Base-by-base conservation (phyloP, 345 rosid species). In the Brassica carinata region DNA sequence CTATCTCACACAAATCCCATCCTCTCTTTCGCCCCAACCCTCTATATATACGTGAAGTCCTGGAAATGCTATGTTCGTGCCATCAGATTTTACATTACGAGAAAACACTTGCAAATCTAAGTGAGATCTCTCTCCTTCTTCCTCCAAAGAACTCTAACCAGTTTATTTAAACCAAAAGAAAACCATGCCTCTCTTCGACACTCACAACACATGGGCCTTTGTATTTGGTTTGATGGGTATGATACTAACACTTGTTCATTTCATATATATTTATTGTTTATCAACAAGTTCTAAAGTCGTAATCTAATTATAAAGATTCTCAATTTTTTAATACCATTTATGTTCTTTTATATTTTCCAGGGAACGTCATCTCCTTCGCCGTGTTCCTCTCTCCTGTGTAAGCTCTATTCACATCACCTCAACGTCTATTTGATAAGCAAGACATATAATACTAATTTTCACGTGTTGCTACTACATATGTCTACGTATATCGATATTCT, bases 351-450 rank as follows among this genome's bases (percentile, higher is more conserved):
- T 55, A n/a, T n/a, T 36, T 53, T 80, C 15, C 81, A 89, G 97
- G 97, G n/a, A 92, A 89, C 77, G 68, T 92, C 30, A 75, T 87
- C 76, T 90, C 94, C 31, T 83, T 85, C 53, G 71, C 82, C 64
- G 90, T 86, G 76, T 89, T 84, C 82, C 90, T 92, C 55, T 84
- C 95, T 1, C 97, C 97, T 2, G 71, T 86, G 97, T 90, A 85
- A 89, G 97, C 85, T 8, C 31, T 69, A 40, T 33, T 29, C 1
- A 29, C 51, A 38, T 36, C 43, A 29, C 23, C 40, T 66, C 65
- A 31, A 75, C 34, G 53, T 71, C 29, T 57, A 17, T 17, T 51
- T 17, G 18, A 71, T 17, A 57, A 71, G 11, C 27, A 58, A 70
- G 15, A 75, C 11, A 38, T 67, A 45, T 5, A 19, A 33, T 18